phyloP scores from a whole-genome alignment of 352 stramenopile species.

The Phytopythium aichiense region DNA sequence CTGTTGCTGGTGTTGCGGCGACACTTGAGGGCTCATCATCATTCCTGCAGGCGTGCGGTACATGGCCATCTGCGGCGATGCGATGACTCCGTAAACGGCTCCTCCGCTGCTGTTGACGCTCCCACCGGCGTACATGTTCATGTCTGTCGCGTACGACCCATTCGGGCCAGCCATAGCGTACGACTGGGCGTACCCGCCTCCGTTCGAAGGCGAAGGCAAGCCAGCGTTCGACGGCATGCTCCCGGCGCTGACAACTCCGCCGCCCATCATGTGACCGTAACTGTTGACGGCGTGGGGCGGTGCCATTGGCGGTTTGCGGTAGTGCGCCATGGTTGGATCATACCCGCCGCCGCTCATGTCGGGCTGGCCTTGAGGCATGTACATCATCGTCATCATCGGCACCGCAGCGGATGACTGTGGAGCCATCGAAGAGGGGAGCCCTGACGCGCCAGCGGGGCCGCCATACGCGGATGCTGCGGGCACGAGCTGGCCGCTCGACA shows the following conservation, averaged over 20 bases:
- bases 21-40: constrained; percentile 24
- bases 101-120: constrained; percentile 11
- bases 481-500: constrained; percentile 30
- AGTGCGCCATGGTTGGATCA: constrained; percentile 47
- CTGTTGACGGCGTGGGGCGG: constrained; percentile 25
- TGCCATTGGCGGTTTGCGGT: constrained; percentile 38
- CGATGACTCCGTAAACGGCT: constrained; percentile 19
- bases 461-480: constrained; percentile 18
- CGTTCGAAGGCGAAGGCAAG: constrained; percentile 3
- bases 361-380: constrained; percentile 12
- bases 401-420: not conserved
- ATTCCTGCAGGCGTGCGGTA: constrained; percentile 19
- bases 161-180: constrained; percentile 10
- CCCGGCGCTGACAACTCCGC: not conserved
- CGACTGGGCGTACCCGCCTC: constrained; percentile 2
- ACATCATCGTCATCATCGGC: constrained; percentile 36
- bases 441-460: constrained; percentile 10
- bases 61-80: constrained; percentile 23
- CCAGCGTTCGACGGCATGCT: not conserved
- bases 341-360: constrained; percentile 44
- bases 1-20: constrained; percentile 19
- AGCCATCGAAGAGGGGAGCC: constrained; percentile 1
- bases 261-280: constrained; percentile 30
- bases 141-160: constrained; percentile 19
- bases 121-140: constrained; percentile 43